A percentile compares a stretch with the other conserved stretches of the same genome.
Conservation (phyloP, 2,329 filamentous ascomycete genomes). For the Fusarium abutilonis region DNA sequence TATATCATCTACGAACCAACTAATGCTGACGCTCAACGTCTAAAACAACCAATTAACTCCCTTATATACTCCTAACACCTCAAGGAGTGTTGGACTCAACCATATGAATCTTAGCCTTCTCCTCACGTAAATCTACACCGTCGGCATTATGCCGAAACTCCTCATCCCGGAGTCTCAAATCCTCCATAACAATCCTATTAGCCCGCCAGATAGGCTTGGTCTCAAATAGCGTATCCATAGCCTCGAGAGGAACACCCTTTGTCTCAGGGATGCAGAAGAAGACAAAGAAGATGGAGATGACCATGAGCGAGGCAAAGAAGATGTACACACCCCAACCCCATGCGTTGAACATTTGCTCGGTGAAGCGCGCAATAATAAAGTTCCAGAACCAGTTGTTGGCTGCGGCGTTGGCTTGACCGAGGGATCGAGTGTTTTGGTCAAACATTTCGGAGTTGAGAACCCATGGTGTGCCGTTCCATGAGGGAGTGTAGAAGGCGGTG, state of each 20-base stretch:
- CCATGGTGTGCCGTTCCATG: conserved; percentile 80
- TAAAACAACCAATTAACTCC: neutral
- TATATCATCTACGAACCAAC: too few relatives aligned
- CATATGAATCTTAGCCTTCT: conserved; percentile 45
- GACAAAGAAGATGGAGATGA: conserved; percentile 66
- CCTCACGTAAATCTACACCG: conserved; percentile 42
- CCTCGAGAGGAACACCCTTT: conserved; percentile 71
- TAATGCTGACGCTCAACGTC: neutral
- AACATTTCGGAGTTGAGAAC: conserved; percentile 82
- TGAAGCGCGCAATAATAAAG: conserved; percentile 75
- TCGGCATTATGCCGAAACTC: conserved; percentile 49
- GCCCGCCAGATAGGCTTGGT: conserved; percentile 57
- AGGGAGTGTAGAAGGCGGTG: conserved; percentile 72
- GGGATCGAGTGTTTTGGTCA: conserved; percentile 67
- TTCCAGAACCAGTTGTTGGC: conserved; percentile 80
- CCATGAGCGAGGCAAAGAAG: conserved; percentile 73
- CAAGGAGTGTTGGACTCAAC: conserved; percentile 37
- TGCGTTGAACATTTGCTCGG: conserved; percentile 69
- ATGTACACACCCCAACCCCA: conserved; percentile 74
- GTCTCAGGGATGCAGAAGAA: conserved; percentile 73
- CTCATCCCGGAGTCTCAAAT: conserved; percentile 51
- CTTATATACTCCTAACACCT: neutral
- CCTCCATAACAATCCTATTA: conserved; percentile 56
- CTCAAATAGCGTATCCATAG: conserved; percentile 70
- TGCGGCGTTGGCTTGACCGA: conserved; percentile 77